Percentiles rank a stretch among this genome's conserved stretches.
phyloP scores from a whole-genome alignment of 208 protist species.

The Trichomonas vaginalis region DNA sequence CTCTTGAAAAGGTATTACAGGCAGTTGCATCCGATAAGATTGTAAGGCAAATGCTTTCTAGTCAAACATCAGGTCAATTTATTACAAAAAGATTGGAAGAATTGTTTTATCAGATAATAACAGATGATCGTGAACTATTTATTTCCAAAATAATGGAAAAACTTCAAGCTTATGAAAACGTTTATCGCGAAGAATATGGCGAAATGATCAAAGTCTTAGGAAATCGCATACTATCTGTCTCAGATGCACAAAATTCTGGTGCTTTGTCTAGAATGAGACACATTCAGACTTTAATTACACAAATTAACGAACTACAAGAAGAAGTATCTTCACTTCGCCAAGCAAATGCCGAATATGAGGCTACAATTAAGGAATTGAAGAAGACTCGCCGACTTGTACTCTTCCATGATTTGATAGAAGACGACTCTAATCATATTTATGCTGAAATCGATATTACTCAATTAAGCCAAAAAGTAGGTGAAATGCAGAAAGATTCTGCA shows the following conservation, averaged over 20 bases:
- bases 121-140: neutral
- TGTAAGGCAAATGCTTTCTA: neutral
- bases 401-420: neutral
- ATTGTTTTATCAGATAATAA: neutral
- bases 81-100: slow-evolving; percentile 15
- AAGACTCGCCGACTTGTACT: neutral
- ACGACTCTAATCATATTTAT: neutral
- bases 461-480: neutral
- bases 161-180: neutral
- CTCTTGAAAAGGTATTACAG: neutral
- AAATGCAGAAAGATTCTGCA: neutral
- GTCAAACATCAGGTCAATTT: neutral
- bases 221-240: neutral
- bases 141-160: neutral
- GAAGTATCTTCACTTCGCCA: neutral
- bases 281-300: neutral
- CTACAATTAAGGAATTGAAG: neutral
- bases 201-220: neutral
- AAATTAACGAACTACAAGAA: neutral
- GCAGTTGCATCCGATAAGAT: neutral
- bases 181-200: neutral
- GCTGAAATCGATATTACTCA: neutral
- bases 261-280: neutral
- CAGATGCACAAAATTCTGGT: neutral
- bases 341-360: neutral